Evolutionary conservation across 2,329 filamentous ascomycete species (phyloP).

Genomic region (Aschersonia sp.): DNA sequence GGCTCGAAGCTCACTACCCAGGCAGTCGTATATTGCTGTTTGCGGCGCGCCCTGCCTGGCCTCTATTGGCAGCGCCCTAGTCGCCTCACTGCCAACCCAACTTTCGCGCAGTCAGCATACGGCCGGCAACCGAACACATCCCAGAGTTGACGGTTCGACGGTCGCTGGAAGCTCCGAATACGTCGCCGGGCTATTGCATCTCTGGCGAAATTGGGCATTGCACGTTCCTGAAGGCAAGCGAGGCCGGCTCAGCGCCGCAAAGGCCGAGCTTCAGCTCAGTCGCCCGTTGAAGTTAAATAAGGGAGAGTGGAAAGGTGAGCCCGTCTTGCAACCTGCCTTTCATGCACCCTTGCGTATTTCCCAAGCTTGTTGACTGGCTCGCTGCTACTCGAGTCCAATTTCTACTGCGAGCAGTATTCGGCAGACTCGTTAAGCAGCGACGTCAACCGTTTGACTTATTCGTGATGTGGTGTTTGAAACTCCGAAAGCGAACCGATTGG

Average conservation of each 20-base stretch:
- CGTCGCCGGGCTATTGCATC: too few relatives aligned
- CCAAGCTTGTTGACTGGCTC: neutral
- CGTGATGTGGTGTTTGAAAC: too few relatives aligned
- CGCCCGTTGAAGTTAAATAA: conserved; percentile 18
- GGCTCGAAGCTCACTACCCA: neutral
- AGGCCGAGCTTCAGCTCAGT: conserved; percentile 3
- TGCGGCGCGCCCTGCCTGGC: conserved; percentile 3
- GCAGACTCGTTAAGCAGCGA: too few relatives aligned
- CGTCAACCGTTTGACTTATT: too few relatives aligned
- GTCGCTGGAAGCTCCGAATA: conserved; percentile 1
- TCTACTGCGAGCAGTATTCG: neutral
- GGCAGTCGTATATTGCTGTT: conserved; percentile 1
- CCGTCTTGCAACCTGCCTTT: neutral
- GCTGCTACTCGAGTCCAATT: neutral
- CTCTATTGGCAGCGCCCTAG: conserved; percentile 1
- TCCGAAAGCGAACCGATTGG: too few relatives aligned
- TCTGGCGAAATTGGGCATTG: conserved; percentile 1
- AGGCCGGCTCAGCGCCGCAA: neutral
- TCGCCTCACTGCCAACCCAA: conserved; percentile 2
- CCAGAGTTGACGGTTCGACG: conserved; percentile 4
- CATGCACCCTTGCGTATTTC: neutral
- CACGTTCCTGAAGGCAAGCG: conserved; percentile 1
- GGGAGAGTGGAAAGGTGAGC: neutral
- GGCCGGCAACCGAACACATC: conserved; percentile 1
- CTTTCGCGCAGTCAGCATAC: neutral